Base-by-base conservation (phyloP, 2,329 filamentous ascomycete genomes). In the Colletotrichum liriopes region DNA sequence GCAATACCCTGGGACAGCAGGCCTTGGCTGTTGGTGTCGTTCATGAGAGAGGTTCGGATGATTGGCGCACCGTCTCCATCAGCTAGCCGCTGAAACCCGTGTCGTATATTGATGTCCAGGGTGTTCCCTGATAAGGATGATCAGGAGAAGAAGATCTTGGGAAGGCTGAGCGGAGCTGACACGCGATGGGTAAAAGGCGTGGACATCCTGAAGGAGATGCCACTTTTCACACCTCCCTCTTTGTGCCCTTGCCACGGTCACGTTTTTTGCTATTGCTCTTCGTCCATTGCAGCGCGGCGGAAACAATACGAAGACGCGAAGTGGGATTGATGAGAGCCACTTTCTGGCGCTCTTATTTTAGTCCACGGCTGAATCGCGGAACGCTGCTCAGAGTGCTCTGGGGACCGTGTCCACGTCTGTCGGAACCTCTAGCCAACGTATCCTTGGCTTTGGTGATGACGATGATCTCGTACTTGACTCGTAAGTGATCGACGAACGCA, bases 391-490 rank as follows among this genome's bases (percentile, higher is more conserved):
- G 59, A n/a, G 43, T 68, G 64, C 69, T 47, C 2, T 18, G 45
- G 9, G n/a, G 23, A 9, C 47, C 61, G 59, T 65, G 60, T 60
- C 47, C 65, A 51, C 47, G 59, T 55, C 54, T 62, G 41, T 70
- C 65, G 52, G 59, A 61, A 70, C 43, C 51, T 60, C 43, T n/a
- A 32, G 37, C 23, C 56, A 52, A 51, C 18, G 18, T 39, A 43
- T n/a, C n/a, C 54, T 45, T 52, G 58, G 23, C 45, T 49, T 26
- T 26, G 45, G 14, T 60, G 54, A 70, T 70, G 54, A 60, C 45
- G 59, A 70, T 72, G 63, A 55, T 49, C 65, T 52, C 43, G n/a
- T 49, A 5, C 70, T 67, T 56, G 70, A 72, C 65, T 72, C 70
- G 70, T 23, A 47, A 9, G 5, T 45, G 37, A 60, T 49, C 23